These are phyloP conservation scores for Curvularia lunata DNA, from an alignment of 2,329 filamentous ascomycete species.

Conservation along the genomic window DNA sequence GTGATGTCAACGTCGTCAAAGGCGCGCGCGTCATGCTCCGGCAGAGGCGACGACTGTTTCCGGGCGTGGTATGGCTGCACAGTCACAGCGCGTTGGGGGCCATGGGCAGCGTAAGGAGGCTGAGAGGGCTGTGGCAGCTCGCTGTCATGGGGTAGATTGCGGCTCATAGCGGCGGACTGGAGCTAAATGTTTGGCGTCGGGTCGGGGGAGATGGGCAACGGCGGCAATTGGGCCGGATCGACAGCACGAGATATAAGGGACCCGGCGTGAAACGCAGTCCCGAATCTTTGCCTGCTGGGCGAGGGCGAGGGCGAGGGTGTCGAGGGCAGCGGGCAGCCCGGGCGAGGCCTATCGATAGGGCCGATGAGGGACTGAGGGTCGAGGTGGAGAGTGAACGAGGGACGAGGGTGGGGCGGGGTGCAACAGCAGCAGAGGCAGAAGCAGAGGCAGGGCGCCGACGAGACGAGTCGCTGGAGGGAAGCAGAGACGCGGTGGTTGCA, in stretches of 20 bases:
- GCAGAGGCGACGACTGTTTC: conserved; percentile 32
- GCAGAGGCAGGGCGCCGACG: conserved; percentile 18
- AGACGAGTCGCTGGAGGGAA: conserved; percentile 3
- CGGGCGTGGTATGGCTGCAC: conserved; percentile 27
- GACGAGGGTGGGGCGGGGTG: conserved; percentile 13
- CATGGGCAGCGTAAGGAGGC: conserved; percentile 40
- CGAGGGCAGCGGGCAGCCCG: conserved; percentile 24
- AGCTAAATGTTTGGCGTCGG: conserved; percentile 12
- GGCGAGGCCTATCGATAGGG: conserved; percentile 18
- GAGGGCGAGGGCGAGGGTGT: neutral
- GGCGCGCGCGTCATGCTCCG: conserved; percentile 24
- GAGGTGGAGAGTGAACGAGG: conserved; percentile 8
- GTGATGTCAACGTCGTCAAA: conserved; percentile 47
- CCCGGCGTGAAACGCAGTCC: conserved; percentile 37
- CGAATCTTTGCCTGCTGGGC: conserved; percentile 13
- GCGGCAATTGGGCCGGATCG: conserved; percentile 10
- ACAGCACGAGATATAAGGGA: conserved; percentile 28
- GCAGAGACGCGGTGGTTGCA: conserved; percentile 16
- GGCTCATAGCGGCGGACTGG: conserved; percentile 34
- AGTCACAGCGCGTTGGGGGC: conserved; percentile 34
- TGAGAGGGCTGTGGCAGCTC: conserved; percentile 28
- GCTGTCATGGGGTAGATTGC: conserved; percentile 24
- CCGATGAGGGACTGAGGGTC: neutral
- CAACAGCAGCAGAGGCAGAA: conserved; percentile 1
- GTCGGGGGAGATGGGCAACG: conserved; percentile 2